phyloP scores from a whole-genome alignment of 768 basidiomycete species.

The Suillus paluster region DNA sequence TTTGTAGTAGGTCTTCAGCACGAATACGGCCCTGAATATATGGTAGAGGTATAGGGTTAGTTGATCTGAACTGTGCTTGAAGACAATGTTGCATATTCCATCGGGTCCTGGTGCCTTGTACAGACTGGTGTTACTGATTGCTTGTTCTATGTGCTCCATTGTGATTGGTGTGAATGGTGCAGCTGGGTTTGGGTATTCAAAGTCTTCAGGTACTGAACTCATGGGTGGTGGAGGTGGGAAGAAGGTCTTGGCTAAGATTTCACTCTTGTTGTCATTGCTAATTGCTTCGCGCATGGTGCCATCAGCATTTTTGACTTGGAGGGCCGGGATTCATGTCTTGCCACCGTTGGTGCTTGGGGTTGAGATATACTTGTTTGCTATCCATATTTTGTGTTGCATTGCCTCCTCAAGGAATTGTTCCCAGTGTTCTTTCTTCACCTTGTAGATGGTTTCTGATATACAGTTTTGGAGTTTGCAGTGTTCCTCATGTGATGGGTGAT shows the following conservation, averaged over 20 bases:
- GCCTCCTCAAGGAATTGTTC: conserved; percentile 30
- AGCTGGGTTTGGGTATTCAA: background rate
- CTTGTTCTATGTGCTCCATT: conserved; percentile 14
- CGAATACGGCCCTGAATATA: conserved; percentile 18
- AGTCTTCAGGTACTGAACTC: no score
- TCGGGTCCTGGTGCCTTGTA: conserved; percentile 27
- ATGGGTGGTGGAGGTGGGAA: conserved; percentile 21
- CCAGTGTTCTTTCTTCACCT: conserved; percentile 26
- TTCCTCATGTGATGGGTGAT: conserved; percentile 16
- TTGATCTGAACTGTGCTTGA: conserved; percentile 17
- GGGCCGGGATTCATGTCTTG: conserved; percentile 11
- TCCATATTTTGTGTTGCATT: conserved; percentile 21
- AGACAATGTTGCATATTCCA: conserved; percentile 26
- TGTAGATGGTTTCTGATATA: background rate
- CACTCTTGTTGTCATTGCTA: conserved; percentile 25
- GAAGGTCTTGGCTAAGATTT: conserved; percentile 24
- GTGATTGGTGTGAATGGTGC: conserved; percentile 13
- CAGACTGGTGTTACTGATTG: conserved; percentile 13
- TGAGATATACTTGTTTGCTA: conserved; percentile 13
- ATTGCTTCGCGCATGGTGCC: background rate
- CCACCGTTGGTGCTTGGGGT: conserved; percentile 5
- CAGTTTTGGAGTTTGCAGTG: conserved; percentile 8
- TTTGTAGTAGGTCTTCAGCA: conserved; percentile 13
- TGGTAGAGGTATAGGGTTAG: conserved; percentile 12
- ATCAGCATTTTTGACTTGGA: conserved; percentile 2